Base-by-base conservation (phyloP, 2,329 filamentous ascomycete genomes). In the Amesomyces nigricolor region DNA sequence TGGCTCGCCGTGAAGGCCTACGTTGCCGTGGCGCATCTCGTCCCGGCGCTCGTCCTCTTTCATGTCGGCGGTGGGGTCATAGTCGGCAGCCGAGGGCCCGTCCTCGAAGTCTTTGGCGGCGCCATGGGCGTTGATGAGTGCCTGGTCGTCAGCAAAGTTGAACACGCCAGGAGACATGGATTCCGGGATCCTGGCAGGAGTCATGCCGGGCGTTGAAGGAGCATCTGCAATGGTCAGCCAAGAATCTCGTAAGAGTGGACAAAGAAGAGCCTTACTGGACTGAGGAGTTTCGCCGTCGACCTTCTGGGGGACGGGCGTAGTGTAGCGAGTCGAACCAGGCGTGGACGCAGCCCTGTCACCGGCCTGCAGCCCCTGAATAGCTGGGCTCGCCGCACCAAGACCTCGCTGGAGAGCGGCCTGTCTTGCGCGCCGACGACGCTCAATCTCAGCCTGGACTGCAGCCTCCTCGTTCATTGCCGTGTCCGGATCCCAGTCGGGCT, bases 31-130 rank as follows among this genome's bases (percentile, higher is more conserved):
- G 57, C 85, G 80, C 63, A 83, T 77, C 61, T 85, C 84, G 64
- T 88, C 83, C 54, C 86, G 83, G 57, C 83, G 78, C 64, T 84
- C 83, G 63, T 96, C 91, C 69, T 95, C 89, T 68, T 87, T 79
- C 88, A 92, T 94, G 67, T 96, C 91, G 62, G 85, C 78, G 1
- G 86, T 94, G 1, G 91, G 91, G 66, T 96, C 89, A 68, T 96
- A 96, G 70, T 96, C 89, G 57, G 90, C 91, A 45, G 91, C 91
- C n/a, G 91, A 96, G 5, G 89, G 88, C 6, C 87, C 89, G 64
- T 94, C 87, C 60, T 82, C 80, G 2, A 67, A 61, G 14, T 60
- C 58, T 47, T 73, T 72, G 42, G 64, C 64, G 59, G 75, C 71
- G 37, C 73, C 75, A 63, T 82, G 78, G 5, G 68, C 75, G 66